Conservation (phyloP, 2,329 filamentous ascomycete genomes). For the Tolypocladium inflatum region DNA sequence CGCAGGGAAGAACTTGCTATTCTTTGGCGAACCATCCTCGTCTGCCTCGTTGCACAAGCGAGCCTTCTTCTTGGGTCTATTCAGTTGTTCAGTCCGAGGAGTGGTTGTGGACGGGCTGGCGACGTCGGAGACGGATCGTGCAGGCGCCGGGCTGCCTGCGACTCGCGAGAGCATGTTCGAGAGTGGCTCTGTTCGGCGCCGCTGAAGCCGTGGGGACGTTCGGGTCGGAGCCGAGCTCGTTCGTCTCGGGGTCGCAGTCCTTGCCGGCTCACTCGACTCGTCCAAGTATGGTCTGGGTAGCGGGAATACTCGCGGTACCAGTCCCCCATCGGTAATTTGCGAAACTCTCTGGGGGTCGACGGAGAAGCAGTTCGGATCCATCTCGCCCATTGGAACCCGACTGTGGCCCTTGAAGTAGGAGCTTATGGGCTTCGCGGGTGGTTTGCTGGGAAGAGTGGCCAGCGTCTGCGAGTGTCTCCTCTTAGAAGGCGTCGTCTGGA, state of each 20-base stretch:
- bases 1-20: slow-evolving; percentile 45
- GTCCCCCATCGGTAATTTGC: slow-evolving; percentile 37
- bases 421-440: slow-evolving; percentile 39
- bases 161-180: slow-evolving; percentile 29
- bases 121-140: slow-evolving; percentile 6
- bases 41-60: slow-evolving; percentile 39
- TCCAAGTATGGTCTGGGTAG: slow-evolving; percentile 48
- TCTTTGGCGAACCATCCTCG: slow-evolving; percentile 25
- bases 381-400: slow-evolving; percentile 50
- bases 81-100: slow-evolving; percentile 12
- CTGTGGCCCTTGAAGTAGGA: slow-evolving; percentile 41
- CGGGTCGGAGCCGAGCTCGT: slow-evolving; percentile 11
- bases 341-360: slow-evolving; percentile 39
- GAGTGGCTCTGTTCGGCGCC: slow-evolving; percentile 44
- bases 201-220: slow-evolving; percentile 30
- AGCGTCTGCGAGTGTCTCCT: slow-evolving; percentile 28
- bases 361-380: slow-evolving; percentile 52
- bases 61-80: slow-evolving; percentile 45
- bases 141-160: slow-evolving; percentile 9
- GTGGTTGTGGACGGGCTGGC: slow-evolving; percentile 4
- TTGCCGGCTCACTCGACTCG: slow-evolving; percentile 14
- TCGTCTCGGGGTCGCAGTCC: slow-evolving; percentile 4
- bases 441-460: slow-evolving; percentile 11
- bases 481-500: slow-evolving; percentile 31
- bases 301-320: slow-evolving; percentile 47